Percentiles rank a stretch among this genome's conserved stretches.
These are phyloP conservation scores for Simmondsia chinensis DNA, from an alignment of 148 eudicot genomes.

Conservation along the genomic window DNA sequence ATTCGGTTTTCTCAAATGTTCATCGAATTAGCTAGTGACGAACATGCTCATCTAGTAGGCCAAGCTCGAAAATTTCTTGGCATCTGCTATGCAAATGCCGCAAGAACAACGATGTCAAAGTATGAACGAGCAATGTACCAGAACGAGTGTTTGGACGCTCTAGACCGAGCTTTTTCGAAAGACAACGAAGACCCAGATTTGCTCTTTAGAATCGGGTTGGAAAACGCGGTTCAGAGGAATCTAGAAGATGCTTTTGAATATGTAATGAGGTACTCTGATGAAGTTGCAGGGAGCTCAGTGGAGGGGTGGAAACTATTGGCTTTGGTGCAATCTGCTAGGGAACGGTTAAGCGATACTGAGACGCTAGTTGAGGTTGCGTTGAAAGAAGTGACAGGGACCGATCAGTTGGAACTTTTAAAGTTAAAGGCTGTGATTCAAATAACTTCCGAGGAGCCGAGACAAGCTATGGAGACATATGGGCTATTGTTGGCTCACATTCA, in stretches of 20 bases:
- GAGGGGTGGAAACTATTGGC: conserved; percentile 70
- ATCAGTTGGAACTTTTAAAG: conserved; percentile 53
- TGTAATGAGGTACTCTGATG: conserved; percentile 46
- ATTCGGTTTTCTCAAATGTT: conserved; percentile 39
- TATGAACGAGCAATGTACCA: conserved; percentile 40
- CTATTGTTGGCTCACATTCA: conserved; percentile 62
- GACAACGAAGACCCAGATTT: conserved; percentile 50
- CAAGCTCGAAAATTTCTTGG: conserved; percentile 74
- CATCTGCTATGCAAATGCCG: conserved; percentile 72
- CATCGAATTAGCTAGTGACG: conserved; percentile 31
- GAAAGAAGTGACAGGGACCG: conserved; percentile 55
- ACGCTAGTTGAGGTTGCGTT: conserved; percentile 69
- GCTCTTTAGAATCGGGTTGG: conserved; percentile 49
- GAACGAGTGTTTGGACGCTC: conserved; percentile 35
- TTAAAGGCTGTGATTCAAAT: conserved; percentile 65
- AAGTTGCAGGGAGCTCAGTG: conserved; percentile 49
- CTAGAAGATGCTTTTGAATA: conserved; percentile 48
- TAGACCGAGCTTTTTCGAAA: conserved; percentile 28
- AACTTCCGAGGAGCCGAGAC: conserved; percentile 69
- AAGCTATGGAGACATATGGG: conserved; percentile 71
- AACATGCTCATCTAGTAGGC: conserved; percentile 41
- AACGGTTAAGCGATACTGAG: conserved; percentile 76
- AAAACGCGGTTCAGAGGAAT: conserved; percentile 71
- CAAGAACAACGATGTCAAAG: conserved; percentile 43
- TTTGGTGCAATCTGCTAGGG: conserved; percentile 59